These are phyloP conservation scores for Rhipidocladum racemiflorum DNA, from an alignment of 176 grass and related monocot species.

Conservation along the genomic window DNA sequence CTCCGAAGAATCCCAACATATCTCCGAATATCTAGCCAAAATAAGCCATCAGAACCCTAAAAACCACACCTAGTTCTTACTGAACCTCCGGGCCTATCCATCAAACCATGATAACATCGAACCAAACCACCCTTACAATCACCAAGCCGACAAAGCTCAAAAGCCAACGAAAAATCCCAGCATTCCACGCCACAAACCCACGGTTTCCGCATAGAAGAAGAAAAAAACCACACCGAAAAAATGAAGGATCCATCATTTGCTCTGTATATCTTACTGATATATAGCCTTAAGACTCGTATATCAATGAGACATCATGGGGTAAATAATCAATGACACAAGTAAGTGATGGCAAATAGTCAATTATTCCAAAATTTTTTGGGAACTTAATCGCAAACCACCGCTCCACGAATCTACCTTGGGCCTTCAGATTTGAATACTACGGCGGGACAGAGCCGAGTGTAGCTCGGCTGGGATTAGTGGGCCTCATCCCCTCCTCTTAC, in stretches of 20 bases:
- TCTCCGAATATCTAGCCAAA: not conserved
- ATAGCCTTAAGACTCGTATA: too few species aligned
- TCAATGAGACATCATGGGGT: too few species aligned
- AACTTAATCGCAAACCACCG: not conserved
- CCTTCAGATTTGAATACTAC: not conserved
- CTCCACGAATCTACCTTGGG: not conserved
- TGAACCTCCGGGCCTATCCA: not conserved
- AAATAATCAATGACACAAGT: too few species aligned
- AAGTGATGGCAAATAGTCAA: too few species aligned
- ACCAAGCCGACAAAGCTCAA: not conserved
- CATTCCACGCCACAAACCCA: not conserved
- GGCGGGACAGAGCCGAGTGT: too few species aligned
- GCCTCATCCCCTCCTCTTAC: too few species aligned
- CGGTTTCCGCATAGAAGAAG: not conserved
- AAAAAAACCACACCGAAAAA: not conserved
- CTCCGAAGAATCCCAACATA: not conserved
- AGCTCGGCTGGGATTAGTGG: too few species aligned
- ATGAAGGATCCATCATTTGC: too few species aligned
- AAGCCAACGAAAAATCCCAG: not conserved
- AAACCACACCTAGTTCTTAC: not conserved
- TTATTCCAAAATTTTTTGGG: too few species aligned
- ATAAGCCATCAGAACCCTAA: not conserved
- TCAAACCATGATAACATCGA: not conserved
- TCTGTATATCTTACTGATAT: too few species aligned
- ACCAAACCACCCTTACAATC: not conserved